These are phyloP conservation scores for Pezicula radicicola DNA, from an alignment of 2,329 filamentous ascomycete species.

Conservation along the genomic window DNA sequence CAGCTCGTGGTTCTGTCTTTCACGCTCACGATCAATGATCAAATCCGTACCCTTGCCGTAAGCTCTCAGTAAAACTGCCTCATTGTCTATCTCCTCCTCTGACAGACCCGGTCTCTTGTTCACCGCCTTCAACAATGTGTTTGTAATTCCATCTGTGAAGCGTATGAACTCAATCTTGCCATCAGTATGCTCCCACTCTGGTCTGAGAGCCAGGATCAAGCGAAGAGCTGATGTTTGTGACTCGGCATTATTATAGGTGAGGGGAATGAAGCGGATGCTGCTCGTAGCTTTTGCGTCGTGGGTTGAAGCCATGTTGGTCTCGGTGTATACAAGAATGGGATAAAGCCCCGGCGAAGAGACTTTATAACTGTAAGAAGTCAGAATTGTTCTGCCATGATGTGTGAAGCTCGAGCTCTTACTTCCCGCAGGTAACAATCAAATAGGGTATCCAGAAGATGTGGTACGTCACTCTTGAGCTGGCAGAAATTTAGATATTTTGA, in stretches of 20 bases:
- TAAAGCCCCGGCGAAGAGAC: neutral
- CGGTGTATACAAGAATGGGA: neutral
- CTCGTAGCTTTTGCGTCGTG: conserved; percentile 1
- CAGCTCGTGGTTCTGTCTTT: conserved; percentile 76
- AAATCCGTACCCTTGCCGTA: conserved; percentile 94
- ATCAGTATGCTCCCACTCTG: conserved; percentile 74
- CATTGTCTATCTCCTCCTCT: conserved; percentile 74
- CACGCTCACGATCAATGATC: conserved; percentile 91
- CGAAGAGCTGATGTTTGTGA: conserved; percentile 75
- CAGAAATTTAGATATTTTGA: too few relatives aligned
- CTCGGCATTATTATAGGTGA: conserved; percentile 75
- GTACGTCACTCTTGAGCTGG: too few relatives aligned
- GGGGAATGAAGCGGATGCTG: conserved; percentile 61
- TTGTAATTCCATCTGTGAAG: conserved; percentile 98
- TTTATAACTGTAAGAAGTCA: too few relatives aligned
- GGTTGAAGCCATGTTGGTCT: neutral
- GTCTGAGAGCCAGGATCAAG: conserved; percentile 75
- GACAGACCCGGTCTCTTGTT: conserved; percentile 68
- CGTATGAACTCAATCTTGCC: conserved; percentile 80
- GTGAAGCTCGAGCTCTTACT: too few relatives aligned
- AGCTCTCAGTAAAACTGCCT: conserved; percentile 84
- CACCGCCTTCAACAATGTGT: conserved; percentile 80
- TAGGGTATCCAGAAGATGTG: too few relatives aligned
- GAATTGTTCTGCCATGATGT: too few relatives aligned
- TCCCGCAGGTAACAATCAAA: too few relatives aligned